Percentiles rank a stretch among this genome's conserved stretches.
Evolutionary conservation across 2,329 filamentous ascomycete species (phyloP).

Genomic region (Aspergillus floridensis): DNA sequence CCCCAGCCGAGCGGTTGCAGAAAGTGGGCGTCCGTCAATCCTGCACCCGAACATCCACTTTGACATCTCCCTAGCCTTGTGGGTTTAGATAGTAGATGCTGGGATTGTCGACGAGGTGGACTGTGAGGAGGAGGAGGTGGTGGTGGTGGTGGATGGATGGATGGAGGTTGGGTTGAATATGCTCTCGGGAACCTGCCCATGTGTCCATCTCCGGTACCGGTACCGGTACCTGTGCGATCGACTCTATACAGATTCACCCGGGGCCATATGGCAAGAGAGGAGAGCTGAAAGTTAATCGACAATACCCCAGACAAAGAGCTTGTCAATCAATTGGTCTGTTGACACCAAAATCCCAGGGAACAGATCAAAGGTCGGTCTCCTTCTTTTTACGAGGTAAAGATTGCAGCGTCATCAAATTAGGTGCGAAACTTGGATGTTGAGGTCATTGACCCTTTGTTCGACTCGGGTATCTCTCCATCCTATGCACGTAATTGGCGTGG

Average conservation of each 20-base stretch:
- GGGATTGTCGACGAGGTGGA: not conserved
- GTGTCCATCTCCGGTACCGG: not conserved
- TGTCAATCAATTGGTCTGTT: too few species aligned
- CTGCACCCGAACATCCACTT: constrained; percentile 6
- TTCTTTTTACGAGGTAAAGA: too few species aligned
- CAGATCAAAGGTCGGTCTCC: not conserved
- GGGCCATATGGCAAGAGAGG: not conserved
- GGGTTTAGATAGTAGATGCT: not conserved
- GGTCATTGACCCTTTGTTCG: constrained; percentile 3
- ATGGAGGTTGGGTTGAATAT: not conserved
- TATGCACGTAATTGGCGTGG: not conserved
- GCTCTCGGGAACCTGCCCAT: not conserved
- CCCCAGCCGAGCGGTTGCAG: constrained; percentile 18
- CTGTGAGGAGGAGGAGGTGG: too few species aligned
- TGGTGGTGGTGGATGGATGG: not conserved
- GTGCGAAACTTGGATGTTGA: not conserved
- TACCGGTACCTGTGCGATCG: not conserved
- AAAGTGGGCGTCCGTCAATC: constrained; percentile 11
- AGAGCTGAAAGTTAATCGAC: not conserved
- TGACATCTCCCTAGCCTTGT: constrained; percentile 1
- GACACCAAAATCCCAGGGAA: not conserved
- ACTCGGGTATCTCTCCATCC: not conserved
- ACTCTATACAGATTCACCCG: not conserved
- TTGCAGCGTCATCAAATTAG: not conserved
- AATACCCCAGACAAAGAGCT: not conserved